These are phyloP conservation scores for Platanus orientalis DNA, from an alignment of 164 flowering plant species.

Conservation along the genomic window DNA sequence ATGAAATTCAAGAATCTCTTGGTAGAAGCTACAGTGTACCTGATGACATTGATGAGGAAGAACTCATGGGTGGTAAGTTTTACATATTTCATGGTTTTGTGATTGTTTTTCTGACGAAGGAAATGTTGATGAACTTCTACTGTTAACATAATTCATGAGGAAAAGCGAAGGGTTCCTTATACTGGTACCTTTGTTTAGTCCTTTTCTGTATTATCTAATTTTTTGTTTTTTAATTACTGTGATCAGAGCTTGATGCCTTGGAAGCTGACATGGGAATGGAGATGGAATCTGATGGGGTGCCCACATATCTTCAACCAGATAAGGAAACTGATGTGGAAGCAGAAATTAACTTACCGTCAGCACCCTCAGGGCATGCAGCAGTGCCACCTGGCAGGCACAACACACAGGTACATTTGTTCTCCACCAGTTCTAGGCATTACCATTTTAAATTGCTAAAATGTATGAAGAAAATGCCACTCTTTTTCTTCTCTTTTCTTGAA, in stretches of 20 bases:
- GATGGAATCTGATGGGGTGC: conserved; percentile 74
- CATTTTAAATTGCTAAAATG: too few relatives aligned
- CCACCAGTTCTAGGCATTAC: neutral
- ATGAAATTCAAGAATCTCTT: conserved; percentile 92
- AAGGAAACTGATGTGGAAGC: conserved; percentile 66
- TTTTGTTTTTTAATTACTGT: conserved; percentile 3
- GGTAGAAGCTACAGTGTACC: conserved; percentile 95
- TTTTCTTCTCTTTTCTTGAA: too few relatives aligned
- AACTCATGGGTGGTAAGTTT: conserved; percentile 89
- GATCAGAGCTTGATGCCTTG: conserved; percentile 92
- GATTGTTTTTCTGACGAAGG: neutral
- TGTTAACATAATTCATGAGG: neutral
- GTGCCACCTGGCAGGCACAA: conserved; percentile 51
- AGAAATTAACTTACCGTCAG: conserved; percentile 86
- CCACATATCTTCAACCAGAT: conserved; percentile 88
- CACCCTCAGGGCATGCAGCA: conserved; percentile 68
- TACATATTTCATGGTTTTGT: neutral
- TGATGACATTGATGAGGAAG: conserved; percentile 97
- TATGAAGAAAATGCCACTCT: too few relatives aligned
- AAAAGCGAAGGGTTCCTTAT: neutral
- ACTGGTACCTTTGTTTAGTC: neutral
- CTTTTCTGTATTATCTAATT: too few relatives aligned
- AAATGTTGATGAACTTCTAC: neutral
- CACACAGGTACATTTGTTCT: conserved; percentile 45
- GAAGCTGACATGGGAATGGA: conserved; percentile 96